Evolutionary conservation across 352 stramenopile species (phyloP), one percentile per base, ranked within the genome.

Genomic region (Globisporangium barbulae): DNA sequence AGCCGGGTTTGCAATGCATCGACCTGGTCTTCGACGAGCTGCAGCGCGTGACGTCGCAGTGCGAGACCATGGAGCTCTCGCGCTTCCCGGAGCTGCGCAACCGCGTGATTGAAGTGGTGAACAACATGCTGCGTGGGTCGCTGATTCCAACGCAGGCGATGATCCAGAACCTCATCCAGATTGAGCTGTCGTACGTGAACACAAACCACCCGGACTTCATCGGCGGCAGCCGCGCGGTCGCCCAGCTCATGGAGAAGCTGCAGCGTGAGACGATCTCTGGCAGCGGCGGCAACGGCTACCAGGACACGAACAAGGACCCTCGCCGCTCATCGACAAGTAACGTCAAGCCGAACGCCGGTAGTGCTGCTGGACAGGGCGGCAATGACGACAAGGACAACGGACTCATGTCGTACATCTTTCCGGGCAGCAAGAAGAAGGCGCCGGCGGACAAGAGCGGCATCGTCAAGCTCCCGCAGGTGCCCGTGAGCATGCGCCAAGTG

Each of bases 161-260:
- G 97, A 97, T 99, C 61, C 85, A 90, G 28, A 99, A 99, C 73
- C 75, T 99, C 19, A 98, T 99, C 59, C 94, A 98, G 68, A 98
- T 99, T 67, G 98, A 99, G 81, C 74, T 99, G 62, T 96, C 97
- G 8, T 99, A 99, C 76, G 97, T 99, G 67, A 99, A 99, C 83
- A 99, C 97, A 22, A 98, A 98, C 72, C 98, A 99, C 80, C 98
- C 98, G 8, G 98, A 99, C 71, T 99, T 99, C 60, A 98, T 99
- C 62, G 97, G 97, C 54, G 97, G 97, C 44, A 98, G 91, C 64
- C 80, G 89, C 13, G 96, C 97, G 31, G 96, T 99, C 22, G 92
- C 95, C 17, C 83, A 96, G 63, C 71, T 99, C 25, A 98, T 98
- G 93, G 90, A 98, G 68, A 97, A 96, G 68, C 89, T 97, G 63